A percentile compares a stretch with the other conserved stretches of the same genome.
Evolutionary conservation across 352 stramenopile species (phyloP).

Genomic region (Phytopythium kandeliae): DNA sequence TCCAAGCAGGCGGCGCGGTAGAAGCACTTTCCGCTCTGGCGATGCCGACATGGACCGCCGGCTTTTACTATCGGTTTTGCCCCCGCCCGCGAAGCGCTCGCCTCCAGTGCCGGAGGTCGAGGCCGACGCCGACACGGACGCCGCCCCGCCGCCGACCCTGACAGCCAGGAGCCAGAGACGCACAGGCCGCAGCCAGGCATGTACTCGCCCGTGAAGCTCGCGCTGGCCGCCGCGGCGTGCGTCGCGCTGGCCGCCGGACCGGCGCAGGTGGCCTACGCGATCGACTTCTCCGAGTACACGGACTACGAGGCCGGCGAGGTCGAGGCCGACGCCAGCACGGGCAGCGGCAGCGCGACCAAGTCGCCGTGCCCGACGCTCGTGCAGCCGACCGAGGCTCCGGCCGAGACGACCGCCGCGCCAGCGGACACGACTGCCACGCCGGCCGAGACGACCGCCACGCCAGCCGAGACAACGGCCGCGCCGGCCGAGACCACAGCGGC

Average conservation of each 20-base stretch:
- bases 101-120: neutral
- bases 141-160: neutral
- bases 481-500: neutral
- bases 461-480: neutral
- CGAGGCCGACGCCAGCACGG: slow-evolving; percentile 14
- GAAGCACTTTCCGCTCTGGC: no score
- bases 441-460: neutral
- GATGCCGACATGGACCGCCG: neutral
- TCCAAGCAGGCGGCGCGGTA: no score
- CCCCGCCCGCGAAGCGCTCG: neutral
- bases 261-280: slow-evolving; percentile 9
- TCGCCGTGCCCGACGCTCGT: slow-evolving; percentile 10
- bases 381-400: slow-evolving; percentile 3
- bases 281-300: slow-evolving; percentile 15
- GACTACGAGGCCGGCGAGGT: slow-evolving; percentile 13
- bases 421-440: neutral
- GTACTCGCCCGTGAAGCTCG: slow-evolving; percentile 16
- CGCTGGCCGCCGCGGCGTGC: slow-evolving; percentile 11
- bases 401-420: neutral
- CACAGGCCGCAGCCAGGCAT: slow-evolving; percentile 6
- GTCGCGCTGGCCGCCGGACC: slow-evolving; percentile 8
- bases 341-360: slow-evolving; percentile 5
- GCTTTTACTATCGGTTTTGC: slow-evolving; percentile 5
- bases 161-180: neutral
- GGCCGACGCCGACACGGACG: neutral